Evolutionary conservation across 192 early-diverging fungal genomes (phyloP), one percentile per base, ranked within the genome.

Genomic region (Anaeromyces robustus): DNA sequence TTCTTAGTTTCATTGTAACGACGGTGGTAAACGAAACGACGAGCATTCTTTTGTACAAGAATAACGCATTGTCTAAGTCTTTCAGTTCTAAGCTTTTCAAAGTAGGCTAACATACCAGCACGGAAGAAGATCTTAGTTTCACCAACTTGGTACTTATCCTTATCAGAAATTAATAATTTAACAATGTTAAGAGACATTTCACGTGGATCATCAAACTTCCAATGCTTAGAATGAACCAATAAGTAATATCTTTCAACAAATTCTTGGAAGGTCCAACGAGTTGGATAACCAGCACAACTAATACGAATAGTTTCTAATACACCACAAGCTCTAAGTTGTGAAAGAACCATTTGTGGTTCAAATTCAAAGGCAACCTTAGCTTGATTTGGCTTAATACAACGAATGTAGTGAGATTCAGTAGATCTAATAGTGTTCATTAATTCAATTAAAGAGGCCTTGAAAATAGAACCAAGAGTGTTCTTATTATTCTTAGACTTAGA

Each of bases 241-340:
- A 89, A 81, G 82, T 88, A 92, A 83, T 87, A 92, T 30, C 96
- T 94, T 83, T 96, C 93, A 80, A 94, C 95, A 85, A 99, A 99
- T 79, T 98, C 96, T 31, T 89, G 88, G 86, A 94, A 98, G 22
- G 91, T 88, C 86, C 92, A 93, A 30, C 95, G 90, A 29, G 94
- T 94, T 12, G 98, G 98, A 84, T 99, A 99, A 31, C 98, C 98
- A 9, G 97, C 97, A 84, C 96, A 97, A 84, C 93, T 94, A 87
- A 99, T 99, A 41, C 96, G 93, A 86, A 99, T 99, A 14, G 98
- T 99, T 88, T 99, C 98, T 17, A 99, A 85, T 30, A 99, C 98
- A 91, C 98, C 98, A 86, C 98, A 99, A 29, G 98, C 98, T 78
- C 97, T 92, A 79, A 99, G 86, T 86, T 99, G 97, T 29, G 92